These are phyloP conservation scores for Naganishia antarctica DNA, from an alignment of 768 basidiomycete genomes.

Conservation along the genomic window DNA sequence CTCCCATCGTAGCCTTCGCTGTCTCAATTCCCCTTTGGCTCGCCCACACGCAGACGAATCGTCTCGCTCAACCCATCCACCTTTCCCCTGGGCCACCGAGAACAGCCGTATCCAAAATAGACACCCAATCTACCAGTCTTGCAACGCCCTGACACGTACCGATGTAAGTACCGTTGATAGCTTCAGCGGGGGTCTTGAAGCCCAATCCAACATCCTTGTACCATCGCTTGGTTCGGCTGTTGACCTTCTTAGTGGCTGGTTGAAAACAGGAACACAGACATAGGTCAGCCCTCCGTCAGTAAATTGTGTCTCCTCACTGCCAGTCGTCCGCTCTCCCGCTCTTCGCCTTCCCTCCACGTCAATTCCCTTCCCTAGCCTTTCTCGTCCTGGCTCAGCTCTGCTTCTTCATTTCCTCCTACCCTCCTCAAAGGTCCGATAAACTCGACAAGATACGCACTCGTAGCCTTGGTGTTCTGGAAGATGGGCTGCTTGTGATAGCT, in stretches of 20 bases:
- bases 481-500: slow-evolving; percentile 96
- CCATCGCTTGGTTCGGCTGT: slow-evolving; percentile 95
- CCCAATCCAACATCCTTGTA: slow-evolving; percentile 97
- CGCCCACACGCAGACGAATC: no score
- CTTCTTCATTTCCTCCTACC: neutral
- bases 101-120: neutral
- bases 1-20: no score
- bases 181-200: slow-evolving; percentile 93
- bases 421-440: no score
- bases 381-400: neutral
- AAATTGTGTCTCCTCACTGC: no score
- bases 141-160: slow-evolving; percentile 57
- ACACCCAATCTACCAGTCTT: no score
- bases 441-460: slow-evolving; percentile 65
- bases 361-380: neutral
- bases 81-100: no score
- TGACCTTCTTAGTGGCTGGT: slow-evolving; percentile 79
- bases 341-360: neutral
- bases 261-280: neutral
- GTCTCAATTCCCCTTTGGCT: no score
- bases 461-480: slow-evolving; percentile 94
- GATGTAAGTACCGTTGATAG: slow-evolving; percentile 92
- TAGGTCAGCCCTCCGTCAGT: neutral
- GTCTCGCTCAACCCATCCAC: no score
- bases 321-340: no score